These are phyloP conservation scores for Talaromyces nanjingensis DNA, from an alignment of 495 filamentous ascomycete species.

Conservation along the genomic window DNA sequence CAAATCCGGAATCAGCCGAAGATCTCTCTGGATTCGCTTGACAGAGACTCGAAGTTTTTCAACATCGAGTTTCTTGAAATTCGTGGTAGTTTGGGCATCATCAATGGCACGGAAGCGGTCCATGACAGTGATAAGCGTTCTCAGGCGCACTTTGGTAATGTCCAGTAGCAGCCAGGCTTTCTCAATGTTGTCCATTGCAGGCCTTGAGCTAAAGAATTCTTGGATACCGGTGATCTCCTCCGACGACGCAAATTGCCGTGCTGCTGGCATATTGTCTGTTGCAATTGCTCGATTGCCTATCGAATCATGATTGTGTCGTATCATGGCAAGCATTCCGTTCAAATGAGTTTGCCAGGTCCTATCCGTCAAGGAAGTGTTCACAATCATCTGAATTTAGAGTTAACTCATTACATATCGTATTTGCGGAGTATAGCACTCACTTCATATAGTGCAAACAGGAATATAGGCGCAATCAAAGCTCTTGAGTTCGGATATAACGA, in stretches of 20 bases:
- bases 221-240: not conserved
- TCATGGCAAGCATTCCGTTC: not conserved
- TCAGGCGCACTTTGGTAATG: not conserved
- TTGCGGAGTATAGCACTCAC: not conserved
- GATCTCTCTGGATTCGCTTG: not conserved
- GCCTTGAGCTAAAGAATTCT: not conserved
- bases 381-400: not conserved
- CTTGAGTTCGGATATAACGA: not conserved
- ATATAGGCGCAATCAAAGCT: not conserved
- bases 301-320: not conserved
- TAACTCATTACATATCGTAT: not conserved
- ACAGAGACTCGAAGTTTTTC: slow-evolving; percentile 11
- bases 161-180: not conserved
- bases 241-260: not conserved
- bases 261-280: not conserved
- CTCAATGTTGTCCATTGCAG: not conserved
- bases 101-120: not conserved
- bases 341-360: not conserved
- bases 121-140: not conserved
- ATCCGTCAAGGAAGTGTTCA: not conserved
- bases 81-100: not conserved
- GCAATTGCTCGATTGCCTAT: not conserved
- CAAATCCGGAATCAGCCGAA: not conserved
- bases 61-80: slow-evolving; percentile 8
- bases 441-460: not conserved